Base-by-base conservation (phyloP, 2,329 filamentous ascomycete species). In the Hypoxylon sp. region DNA sequence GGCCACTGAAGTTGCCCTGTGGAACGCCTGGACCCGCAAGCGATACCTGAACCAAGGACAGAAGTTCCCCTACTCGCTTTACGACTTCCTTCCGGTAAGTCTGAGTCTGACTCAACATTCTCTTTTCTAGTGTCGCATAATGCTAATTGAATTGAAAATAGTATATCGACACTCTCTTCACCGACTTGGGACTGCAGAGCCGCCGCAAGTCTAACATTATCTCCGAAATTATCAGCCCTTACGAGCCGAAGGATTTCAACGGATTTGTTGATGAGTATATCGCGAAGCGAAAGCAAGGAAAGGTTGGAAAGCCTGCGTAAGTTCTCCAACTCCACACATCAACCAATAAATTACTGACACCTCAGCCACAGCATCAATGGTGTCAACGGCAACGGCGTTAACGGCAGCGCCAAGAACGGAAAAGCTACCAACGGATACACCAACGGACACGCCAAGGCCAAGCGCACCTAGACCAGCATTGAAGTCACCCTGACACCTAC, bases 11-110 rank as follows among this genome's bases (percentile, higher is more conserved):
- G 61, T 69, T 12, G 60, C 69, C 2, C 52, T 58, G 11, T 70
- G 61, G 62, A 70, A 70, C 43, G 64, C 63, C 0, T 72, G 70
- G 69, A 69, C 64, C 2, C 54, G 63, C 1, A 67, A 64, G 58
- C 49, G 67, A 6, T 70, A 69, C 47, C 35, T 68, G 1, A 51
- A 41, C 12, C 63, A 69, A 38, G 69, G 69, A 3, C 49, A 57
- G 20, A 68, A 66, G 41, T 49, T 59, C 23, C 47, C 67, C 1
- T 69, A 69, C 38, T 53, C 64, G 6, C 50, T 70, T 16, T 69
- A 66, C 38, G 67, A 69, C 47, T 69, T 66, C 48, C 47, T 69
- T 7, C 45, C 67, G 7, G 67, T 68, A 51, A 61, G 62, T 45
- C 21, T 11, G 20, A 41, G 8, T 16, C 26, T 20, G 7, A 6